Conservation (phyloP, 78 protist species). For the Dictyostelium citrinum region DNA sequence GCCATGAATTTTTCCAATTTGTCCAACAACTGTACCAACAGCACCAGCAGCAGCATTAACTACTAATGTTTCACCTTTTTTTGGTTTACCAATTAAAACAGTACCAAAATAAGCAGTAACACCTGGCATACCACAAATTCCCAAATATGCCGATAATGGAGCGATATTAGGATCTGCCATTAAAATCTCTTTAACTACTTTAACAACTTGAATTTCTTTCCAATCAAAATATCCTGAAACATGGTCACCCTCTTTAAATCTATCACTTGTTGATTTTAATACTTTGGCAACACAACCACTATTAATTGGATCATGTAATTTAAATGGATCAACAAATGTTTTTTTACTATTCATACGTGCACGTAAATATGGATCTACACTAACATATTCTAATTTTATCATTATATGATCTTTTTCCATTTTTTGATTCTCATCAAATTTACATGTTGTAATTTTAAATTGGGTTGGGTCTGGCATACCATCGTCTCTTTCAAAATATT, state of each 20-base stretch:
- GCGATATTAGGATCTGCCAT: background rate
- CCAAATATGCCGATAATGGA: background rate
- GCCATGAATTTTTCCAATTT: slow-evolving; percentile 47
- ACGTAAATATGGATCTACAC: slow-evolving; percentile 41
- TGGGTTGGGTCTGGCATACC: background rate
- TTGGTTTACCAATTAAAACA: slow-evolving; percentile 51
- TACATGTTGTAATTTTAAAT: background rate
- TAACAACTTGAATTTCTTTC: background rate
- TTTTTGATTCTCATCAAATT: background rate
- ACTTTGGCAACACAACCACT: slow-evolving; percentile 6
- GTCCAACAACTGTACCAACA: slow-evolving; percentile 38
- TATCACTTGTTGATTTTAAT: slow-evolving; percentile 1
- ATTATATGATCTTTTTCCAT: slow-evolving; percentile 23
- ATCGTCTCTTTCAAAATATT: background rate
- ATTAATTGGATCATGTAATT: background rate
- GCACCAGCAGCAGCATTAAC: slow-evolving; percentile 85
- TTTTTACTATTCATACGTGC: slow-evolving; percentile 7
- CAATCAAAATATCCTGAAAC: slow-evolving; percentile 8
- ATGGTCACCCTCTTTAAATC: slow-evolving; percentile 16
- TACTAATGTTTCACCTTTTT: slow-evolving; percentile 77
- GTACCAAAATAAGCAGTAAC: slow-evolving; percentile 69
- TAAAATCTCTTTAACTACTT: background rate
- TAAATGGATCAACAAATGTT: background rate
- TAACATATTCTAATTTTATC: background rate
- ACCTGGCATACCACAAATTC: slow-evolving; percentile 78